These are phyloP conservation scores for Alternaria incomplexa DNA, from an alignment of 2,329 filamentous ascomycete species.

Conservation along the genomic window DNA sequence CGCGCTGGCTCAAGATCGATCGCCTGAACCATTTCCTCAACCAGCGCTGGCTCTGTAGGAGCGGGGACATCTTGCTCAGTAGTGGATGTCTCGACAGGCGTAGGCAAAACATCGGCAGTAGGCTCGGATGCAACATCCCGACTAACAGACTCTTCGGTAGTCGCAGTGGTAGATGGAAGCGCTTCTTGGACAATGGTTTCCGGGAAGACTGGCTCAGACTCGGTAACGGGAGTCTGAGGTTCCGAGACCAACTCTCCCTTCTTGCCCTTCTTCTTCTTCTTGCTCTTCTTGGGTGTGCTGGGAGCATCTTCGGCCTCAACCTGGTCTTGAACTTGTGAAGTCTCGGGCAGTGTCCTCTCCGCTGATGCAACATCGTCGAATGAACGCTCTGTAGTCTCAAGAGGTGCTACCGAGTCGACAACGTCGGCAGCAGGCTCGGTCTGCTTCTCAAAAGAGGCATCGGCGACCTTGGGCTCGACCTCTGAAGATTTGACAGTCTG, in stretches of 20 bases:
- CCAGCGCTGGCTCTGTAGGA: neutral
- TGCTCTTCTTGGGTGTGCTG: conserved; percentile 30
- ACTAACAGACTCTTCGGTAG: neutral
- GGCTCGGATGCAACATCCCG: neutral
- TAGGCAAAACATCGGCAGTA: neutral
- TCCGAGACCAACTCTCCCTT: conserved; percentile 26
- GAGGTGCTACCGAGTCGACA: neutral
- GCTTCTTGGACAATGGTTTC: conserved; percentile 1
- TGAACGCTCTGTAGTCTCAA: neutral
- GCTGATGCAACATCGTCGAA: too few relatives aligned
- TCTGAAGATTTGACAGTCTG: neutral
- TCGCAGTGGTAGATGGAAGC: neutral
- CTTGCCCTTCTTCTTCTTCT: conserved; percentile 40
- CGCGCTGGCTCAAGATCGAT: neutral
- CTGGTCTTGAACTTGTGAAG: neutral
- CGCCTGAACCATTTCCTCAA: neutral
- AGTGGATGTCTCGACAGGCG: neutral
- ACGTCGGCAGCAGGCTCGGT: neutral
- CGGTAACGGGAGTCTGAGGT: conserved; percentile 21
- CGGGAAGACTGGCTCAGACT: conserved; percentile 3
- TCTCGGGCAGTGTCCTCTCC: conserved; percentile 1
- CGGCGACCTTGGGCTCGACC: neutral
- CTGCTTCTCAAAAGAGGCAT: neutral
- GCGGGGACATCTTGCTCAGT: neutral
- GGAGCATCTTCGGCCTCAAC: neutral